phyloP scores from a whole-genome alignment of 768 basidiomycete genomes.

The Pleurotus djamor region DNA sequence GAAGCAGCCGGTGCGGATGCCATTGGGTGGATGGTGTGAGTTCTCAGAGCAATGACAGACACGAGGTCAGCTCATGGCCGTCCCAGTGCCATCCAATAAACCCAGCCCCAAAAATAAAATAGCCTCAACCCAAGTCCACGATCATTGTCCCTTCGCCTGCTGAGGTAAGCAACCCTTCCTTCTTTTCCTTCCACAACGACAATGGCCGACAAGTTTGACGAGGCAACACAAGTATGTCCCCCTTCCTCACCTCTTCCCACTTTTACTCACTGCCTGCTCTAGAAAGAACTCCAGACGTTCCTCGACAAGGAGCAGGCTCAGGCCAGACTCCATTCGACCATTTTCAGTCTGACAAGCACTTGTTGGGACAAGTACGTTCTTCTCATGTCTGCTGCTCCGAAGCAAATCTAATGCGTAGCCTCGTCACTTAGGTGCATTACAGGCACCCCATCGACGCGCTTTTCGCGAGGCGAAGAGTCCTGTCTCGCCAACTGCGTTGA shows the following conservation, averaged over 20 bases:
- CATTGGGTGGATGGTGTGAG: slow-evolving; percentile 33
- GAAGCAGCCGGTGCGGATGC: slow-evolving; percentile 37
- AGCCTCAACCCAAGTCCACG: too few relatives aligned
- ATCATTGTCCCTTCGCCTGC: not conserved
- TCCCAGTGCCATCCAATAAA: too few relatives aligned
- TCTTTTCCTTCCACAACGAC: slow-evolving; percentile 11
- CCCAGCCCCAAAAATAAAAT: too few relatives aligned
- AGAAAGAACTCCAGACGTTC: slow-evolving; percentile 85
- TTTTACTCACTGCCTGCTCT: slow-evolving; percentile 3
- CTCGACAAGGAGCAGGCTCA: slow-evolving; percentile 81
- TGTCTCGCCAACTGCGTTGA: slow-evolving; percentile 92
- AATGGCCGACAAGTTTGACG: slow-evolving; percentile 70
- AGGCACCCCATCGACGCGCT: slow-evolving; percentile 71
- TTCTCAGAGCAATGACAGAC: slow-evolving; percentile 20
- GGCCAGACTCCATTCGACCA: slow-evolving; percentile 58
- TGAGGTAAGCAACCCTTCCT: slow-evolving; percentile 8
- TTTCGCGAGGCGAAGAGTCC: slow-evolving; percentile 75
- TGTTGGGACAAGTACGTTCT: slow-evolving; percentile 88
- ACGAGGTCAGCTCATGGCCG: slow-evolving; percentile 23
- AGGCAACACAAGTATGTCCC: slow-evolving; percentile 63
- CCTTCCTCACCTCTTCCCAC: not conserved
- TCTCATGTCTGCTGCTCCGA: not conserved
- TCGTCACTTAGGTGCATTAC: slow-evolving; percentile 66
- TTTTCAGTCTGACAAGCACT: slow-evolving; percentile 78
- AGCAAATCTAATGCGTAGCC: slow-evolving; percentile 4